Conservation (phyloP, 305 asterid genomes). For the Caryopteris hybrid region DNA sequence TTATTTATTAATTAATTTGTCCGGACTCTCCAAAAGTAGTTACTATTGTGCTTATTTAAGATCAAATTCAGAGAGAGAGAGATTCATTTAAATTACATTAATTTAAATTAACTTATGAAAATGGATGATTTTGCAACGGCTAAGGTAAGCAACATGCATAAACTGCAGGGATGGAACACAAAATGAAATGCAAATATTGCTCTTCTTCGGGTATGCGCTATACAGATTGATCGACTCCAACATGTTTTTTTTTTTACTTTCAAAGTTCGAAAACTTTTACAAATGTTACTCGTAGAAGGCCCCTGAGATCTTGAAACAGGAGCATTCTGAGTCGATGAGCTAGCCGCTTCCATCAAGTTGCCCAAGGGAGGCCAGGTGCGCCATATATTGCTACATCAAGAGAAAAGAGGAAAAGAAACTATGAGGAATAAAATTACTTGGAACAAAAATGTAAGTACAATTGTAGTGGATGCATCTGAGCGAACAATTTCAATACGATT, state of each 20-base stretch:
- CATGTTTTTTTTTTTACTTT: too few relatives aligned
- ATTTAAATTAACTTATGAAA: too few relatives aligned
- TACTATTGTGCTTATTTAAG: too few relatives aligned
- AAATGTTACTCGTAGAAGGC: neutral
- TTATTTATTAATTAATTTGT: too few relatives aligned
- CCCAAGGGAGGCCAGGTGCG: conserved; percentile 79
- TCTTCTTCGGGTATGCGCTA: neutral
- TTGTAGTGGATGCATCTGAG: neutral
- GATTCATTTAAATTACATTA: too few relatives aligned
- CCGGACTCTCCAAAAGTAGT: too few relatives aligned
- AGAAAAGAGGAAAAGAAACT: neutral
- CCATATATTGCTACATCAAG: conserved; percentile 73
- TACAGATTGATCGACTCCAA: neutral
- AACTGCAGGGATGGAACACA: too few relatives aligned
- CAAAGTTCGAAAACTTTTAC: too few relatives aligned
- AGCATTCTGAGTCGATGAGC: conserved; percentile 14
- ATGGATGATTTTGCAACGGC: too few relatives aligned
- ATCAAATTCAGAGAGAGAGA: too few relatives aligned
- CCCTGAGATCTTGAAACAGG: neutral
- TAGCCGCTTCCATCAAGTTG: conserved; percentile 87
- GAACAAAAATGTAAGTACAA: neutral
- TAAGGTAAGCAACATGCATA: too few relatives aligned
- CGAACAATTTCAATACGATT: neutral
- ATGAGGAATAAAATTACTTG: neutral
- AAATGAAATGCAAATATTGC: too few relatives aligned